A percentile compares a stretch with the other conserved stretches of the same genome.
phyloP scores from a whole-genome alignment of 1,284 basidiomycete genomes.

The Pisolithus thermaeus region DNA sequence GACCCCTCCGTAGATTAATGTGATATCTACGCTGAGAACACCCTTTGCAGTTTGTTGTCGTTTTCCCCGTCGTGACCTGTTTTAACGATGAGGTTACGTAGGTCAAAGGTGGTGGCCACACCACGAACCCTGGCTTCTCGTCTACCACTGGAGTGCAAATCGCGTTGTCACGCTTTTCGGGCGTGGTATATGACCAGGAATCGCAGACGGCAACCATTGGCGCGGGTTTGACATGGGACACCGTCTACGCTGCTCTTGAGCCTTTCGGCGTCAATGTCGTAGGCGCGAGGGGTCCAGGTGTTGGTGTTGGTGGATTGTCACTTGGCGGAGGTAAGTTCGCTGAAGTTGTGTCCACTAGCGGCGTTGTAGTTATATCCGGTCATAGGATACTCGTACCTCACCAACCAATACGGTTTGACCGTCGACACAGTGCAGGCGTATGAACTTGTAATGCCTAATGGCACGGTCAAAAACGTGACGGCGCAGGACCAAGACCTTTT shows the following conservation, averaged over 20 bases:
- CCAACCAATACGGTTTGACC: constrained; percentile 40
- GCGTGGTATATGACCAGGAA: constrained; percentile 35
- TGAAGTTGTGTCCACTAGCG: background rate
- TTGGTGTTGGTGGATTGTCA: constrained; percentile 48
- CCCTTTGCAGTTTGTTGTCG: constrained; percentile 28
- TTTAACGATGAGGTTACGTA: constrained; percentile 11
- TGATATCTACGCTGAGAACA: too few species aligned
- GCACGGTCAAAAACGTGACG: constrained; percentile 36
- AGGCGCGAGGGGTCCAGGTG: constrained; percentile 45
- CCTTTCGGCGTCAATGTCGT: constrained; percentile 42
- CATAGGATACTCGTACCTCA: constrained; percentile 6
- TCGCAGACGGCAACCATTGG: constrained; percentile 40
- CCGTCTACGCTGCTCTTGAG: constrained; percentile 45
- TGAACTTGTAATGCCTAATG: constrained; percentile 46
- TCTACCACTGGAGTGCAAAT: constrained; percentile 47
- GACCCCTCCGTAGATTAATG: too few species aligned
- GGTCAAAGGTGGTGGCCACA: constrained; percentile 51
- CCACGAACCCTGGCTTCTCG: constrained; percentile 7
- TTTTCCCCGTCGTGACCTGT: background rate
- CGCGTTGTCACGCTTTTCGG: constrained; percentile 42
- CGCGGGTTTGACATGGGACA: constrained; percentile 50
- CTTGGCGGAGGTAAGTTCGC: constrained; percentile 43
- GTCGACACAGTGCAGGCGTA: constrained; percentile 43
- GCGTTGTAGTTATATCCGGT: background rate
- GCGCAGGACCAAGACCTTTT: constrained; percentile 37